Conservation (phyloP, 495 filamentous ascomycete genomes). For the Aspergillus incahuasiensis region DNA sequence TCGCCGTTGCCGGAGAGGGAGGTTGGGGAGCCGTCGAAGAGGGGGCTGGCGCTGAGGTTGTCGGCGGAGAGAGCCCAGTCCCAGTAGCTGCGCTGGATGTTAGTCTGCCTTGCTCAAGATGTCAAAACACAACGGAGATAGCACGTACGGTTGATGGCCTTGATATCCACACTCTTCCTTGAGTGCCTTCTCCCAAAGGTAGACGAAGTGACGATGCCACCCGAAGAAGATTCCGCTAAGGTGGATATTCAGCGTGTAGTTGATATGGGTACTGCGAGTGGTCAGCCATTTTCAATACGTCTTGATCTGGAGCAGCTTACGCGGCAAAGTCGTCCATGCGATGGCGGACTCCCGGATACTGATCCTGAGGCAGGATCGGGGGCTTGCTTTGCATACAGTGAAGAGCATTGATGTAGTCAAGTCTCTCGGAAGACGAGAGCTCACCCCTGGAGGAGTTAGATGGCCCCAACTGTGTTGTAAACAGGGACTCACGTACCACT, state of each 20-base stretch:
- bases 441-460: constrained; percentile 30
- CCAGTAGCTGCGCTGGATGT: constrained; percentile 46
- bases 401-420: constrained; percentile 45
- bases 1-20: constrained; percentile 46
- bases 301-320: constrained; percentile 27
- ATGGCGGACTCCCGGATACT: constrained; percentile 45
- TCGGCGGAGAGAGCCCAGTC: constrained; percentile 42
- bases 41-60: constrained; percentile 29
- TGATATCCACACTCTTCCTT: constrained; percentile 62
- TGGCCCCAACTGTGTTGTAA: background rate
- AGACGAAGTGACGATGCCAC: constrained; percentile 64
- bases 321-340: constrained; percentile 54
- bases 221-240: constrained; percentile 48
- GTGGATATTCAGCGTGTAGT: constrained; percentile 39
- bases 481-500: background rate
- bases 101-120: background rate
- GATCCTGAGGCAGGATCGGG: constrained; percentile 30
- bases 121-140: background rate
- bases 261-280: constrained; percentile 41
- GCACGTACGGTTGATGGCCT: background rate
- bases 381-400: constrained; percentile 44
- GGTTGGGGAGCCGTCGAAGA: constrained; percentile 44
- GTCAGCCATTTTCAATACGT: too few relatives aligned
- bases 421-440: constrained; percentile 27
- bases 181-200: constrained; percentile 58